Evolutionary conservation across 129 eudicot genomes (phyloP), one percentile per base, ranked within the genome.

Genomic region (Pseudognaphalium luteoalbum): DNA sequence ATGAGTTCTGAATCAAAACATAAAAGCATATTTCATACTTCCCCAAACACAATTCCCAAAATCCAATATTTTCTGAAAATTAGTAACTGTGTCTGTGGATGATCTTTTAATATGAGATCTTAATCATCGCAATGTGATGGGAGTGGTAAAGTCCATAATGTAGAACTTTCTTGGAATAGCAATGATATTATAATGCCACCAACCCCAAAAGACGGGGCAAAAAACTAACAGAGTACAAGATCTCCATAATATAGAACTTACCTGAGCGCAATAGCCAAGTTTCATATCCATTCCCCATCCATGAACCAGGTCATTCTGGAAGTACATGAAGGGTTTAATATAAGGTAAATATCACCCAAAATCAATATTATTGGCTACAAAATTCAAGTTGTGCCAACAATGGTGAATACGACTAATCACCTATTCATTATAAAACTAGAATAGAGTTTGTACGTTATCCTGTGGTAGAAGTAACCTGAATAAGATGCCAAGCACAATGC

Each of bases 231-330:
- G 28, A 25, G 28, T 25, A 25, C 28, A 25, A 25, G 28, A 25
- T 25, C 28, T 25, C 28, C 28, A 25, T 25, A 25, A 25, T 25
- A 16, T n/a, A 52, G 56, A 66, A 65, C 73, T 79, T 82, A 93
- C 98, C 91, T 90, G 96, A 51, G 97, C 98, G 77, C 98, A 93
- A 84, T 93, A 93, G 70, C 98, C 98, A 35, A 93, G 91, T 86
- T 90, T 93, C 91, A 88, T 90, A 87, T 93, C 98, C 96, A 93
- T 83, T 75, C 98, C 98, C 97, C 98, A 93, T 70, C 98, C 98
- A 79, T 90, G 98, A 78, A 93, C 97, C 59, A 93, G 90, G 87
- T 93, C 98, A 83, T 90, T 93, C 98, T 93, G 88, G 17, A 80
- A 61, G 28, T 25, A 25, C 28, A 25, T 25, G 28, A 25, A 25